Base-by-base conservation (phyloP, 176 grass and related monocot genomes). In the Tillandsia leiboldiana region DNA sequence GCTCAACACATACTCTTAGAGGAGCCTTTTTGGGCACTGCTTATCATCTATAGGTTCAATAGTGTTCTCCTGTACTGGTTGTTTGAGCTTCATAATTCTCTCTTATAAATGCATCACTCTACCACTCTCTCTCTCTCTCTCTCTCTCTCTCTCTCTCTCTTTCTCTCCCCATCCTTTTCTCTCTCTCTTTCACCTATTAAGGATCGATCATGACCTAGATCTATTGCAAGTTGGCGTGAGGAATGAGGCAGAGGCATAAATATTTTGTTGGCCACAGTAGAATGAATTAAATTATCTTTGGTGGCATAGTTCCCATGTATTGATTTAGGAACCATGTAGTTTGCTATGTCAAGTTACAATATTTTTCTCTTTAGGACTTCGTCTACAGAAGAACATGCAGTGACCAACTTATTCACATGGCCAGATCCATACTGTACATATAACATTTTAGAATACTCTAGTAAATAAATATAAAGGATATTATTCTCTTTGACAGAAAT, bases 201-300 rank as follows among this genome's bases (percentile, higher is more conserved):
- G 56, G 56, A 61, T 20, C 56, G 33, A 42, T 42, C 33, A 42
- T 42, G 33, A 42, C 33, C 33, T 42, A 42, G 33, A 42, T 42
- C 33, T 42, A 42, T 7, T 42, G 33, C 5, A 42, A 42, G 33
- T 6, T 42, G 33, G 4, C 6, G 33, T 42, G 33, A 42, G 64
- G 64, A 64, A n/a, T 2, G 49, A 22, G 29, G n/a, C 33, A 13
- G 12, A 10, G 75, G 62, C 12, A 51, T 28, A 47, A 68, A 69
- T 20, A 70, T 58, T 12, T 27, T n/a, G 26, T 24, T 56, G 54
- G 65, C 64, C 20, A 78, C 64, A 78, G 51, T 78, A 13, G 51
- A 27, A n/a, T 68, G 65, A 9, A 78, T 78, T 70, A 70, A 20
- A 69, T 58, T 77, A 33, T 48, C 20, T 23, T 53, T 53, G 48